These are phyloP conservation scores for Fusarium ramigenum DNA, from an alignment of 2,329 filamentous ascomycete species.

Conservation along the genomic window DNA sequence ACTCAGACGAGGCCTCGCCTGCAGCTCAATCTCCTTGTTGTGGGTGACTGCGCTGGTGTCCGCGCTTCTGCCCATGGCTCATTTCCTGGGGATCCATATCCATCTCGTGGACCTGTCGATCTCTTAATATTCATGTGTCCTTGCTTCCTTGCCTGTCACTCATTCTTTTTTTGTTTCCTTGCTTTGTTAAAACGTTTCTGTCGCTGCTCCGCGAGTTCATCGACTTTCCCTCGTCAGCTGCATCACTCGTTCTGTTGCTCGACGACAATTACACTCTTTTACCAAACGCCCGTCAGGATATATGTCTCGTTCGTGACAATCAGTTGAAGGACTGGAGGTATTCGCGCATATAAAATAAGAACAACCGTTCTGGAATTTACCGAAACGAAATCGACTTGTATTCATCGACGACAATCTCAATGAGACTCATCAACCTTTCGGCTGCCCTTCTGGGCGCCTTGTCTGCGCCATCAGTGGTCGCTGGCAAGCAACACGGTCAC, in stretches of 20 bases:
- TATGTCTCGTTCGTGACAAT: slow-evolving; percentile 34
- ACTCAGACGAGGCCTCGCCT: slow-evolving; percentile 33
- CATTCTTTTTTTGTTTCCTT: slow-evolving; percentile 31
- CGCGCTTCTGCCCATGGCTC: slow-evolving; percentile 37
- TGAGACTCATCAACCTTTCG: slow-evolving; percentile 64
- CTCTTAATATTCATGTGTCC: slow-evolving; percentile 34
- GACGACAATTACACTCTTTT: slow-evolving; percentile 38
- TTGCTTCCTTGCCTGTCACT: slow-evolving; percentile 28
- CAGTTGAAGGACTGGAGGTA: slow-evolving; percentile 29
- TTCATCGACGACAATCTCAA: slow-evolving; percentile 47
- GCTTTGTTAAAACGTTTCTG: slow-evolving; percentile 36
- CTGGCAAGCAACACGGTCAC: slow-evolving; percentile 46
- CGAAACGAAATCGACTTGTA: slow-evolving; percentile 30
- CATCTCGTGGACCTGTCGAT: slow-evolving; percentile 39
- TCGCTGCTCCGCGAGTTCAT: slow-evolving; percentile 35
- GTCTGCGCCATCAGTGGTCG: slow-evolving; percentile 52
- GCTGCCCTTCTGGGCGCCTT: slow-evolving; percentile 60
- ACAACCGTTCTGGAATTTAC: slow-evolving; percentile 31
- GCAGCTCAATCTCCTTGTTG: slow-evolving; percentile 35
- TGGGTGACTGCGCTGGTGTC: slow-evolving; percentile 31
- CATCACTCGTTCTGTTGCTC: slow-evolving; percentile 41
- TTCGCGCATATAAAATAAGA: slow-evolving; percentile 27
- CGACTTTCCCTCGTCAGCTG: slow-evolving; percentile 27
- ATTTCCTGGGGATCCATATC: slow-evolving; percentile 42
- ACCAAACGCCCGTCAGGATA: slow-evolving; percentile 14